A percentile compares a stretch with the other conserved stretches of the same genome.
Evolutionary conservation across 768 basidiomycete genomes (phyloP).

Genomic region (Mycena latifolia): DNA sequence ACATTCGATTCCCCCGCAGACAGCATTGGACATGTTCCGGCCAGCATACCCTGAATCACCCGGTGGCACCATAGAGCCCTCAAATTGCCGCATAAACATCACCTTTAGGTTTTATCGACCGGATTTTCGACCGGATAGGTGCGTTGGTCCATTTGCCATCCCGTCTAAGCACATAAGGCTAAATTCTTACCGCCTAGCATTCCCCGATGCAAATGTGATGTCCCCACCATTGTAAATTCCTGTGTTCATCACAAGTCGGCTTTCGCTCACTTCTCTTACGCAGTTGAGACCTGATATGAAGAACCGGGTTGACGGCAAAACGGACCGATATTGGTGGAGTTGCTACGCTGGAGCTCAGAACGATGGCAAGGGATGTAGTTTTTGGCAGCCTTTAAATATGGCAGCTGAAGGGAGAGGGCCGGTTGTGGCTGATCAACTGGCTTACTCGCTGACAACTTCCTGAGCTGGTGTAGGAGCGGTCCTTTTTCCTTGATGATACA

Average conservation of each 20-base stretch:
- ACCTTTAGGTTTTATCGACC: conserved; percentile 91
- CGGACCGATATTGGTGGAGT: conserved; percentile 82
- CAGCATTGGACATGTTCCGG: conserved; percentile 76
- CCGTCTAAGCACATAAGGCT: neutral
- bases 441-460: too few relatives aligned
- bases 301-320: conserved; percentile 65
- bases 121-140: conserved; percentile 70
- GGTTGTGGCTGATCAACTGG: conserved; percentile 37
- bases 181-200: conserved; percentile 48
- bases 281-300: conserved; percentile 83
- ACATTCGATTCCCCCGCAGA: conserved; percentile 81
- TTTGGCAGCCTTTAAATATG: conserved; percentile 83
- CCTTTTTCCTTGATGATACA: too few relatives aligned
- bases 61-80: conserved; percentile 54
- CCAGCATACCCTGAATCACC: conserved; percentile 61
- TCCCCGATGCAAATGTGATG: conserved; percentile 79
- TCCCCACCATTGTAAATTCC: conserved; percentile 68
- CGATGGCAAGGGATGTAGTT: conserved; percentile 84
- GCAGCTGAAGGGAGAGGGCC: conserved; percentile 74
- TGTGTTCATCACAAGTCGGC: too few relatives aligned
- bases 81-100: conserved; percentile 84
- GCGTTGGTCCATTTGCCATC: neutral
- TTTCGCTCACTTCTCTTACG: too few relatives aligned
- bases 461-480: too few relatives aligned
- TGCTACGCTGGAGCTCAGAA: conserved; percentile 88